A percentile compares a stretch with the other conserved stretches of the same genome.
These are phyloP conservation scores for Aristolochia contorta DNA, from an alignment of 164 flowering plant genomes.

Conservation along the genomic window DNA sequence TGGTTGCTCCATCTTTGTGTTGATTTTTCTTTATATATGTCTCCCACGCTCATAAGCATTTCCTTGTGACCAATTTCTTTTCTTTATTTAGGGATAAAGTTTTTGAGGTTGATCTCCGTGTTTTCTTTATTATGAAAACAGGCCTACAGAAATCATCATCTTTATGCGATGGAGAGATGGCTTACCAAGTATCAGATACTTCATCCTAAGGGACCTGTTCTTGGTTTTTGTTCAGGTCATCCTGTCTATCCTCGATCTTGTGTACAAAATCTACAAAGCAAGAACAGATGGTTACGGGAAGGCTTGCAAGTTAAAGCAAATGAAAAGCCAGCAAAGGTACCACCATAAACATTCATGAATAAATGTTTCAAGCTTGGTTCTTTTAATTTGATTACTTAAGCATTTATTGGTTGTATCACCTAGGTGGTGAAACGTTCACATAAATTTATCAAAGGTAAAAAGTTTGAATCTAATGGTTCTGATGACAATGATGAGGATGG, in stretches of 20 bases:
- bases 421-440: conserved; percentile 52
- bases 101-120: no score
- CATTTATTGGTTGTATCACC: conserved; percentile 1
- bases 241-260: conserved; percentile 86
- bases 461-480: conserved; percentile 32
- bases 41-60: no score
- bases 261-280: conserved; percentile 74
- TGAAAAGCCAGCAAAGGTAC: conserved; percentile 81
- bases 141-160: conserved; percentile 77
- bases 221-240: conserved; percentile 83
- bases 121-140: conserved; percentile 18
- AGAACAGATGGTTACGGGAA: conserved; percentile 84
- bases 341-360: not conserved
- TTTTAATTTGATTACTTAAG: not conserved
- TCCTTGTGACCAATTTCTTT: no score
- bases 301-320: conserved; percentile 66
- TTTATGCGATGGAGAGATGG: conserved; percentile 94
- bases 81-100: no score
- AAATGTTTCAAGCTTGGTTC: not conserved
- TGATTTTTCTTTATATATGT: no score
- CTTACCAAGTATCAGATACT: conserved; percentile 75
- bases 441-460: conserved; percentile 33
- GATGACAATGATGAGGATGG: conserved; percentile 18
- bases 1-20: no score
- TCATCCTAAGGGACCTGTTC: conserved; percentile 79